phyloP scores from a whole-genome alignment of 2,329 filamentous ascomycete species.

The Scedosporium apiospermum region DNA sequence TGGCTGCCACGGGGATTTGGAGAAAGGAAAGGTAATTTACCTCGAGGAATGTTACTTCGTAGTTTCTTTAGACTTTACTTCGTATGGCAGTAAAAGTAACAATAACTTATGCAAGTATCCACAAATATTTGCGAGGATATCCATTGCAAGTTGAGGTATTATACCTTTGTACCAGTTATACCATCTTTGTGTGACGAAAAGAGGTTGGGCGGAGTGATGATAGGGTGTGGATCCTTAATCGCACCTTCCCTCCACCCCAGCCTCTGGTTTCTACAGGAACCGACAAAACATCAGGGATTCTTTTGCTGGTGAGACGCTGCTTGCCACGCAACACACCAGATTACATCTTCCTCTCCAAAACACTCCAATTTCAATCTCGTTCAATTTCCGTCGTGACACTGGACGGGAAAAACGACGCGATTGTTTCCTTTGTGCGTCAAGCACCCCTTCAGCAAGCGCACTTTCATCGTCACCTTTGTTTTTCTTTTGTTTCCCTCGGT shows the following conservation, averaged over 20 bases:
- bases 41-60: neutral
- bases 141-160: neutral
- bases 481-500: neutral
- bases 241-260: slow-evolving; percentile 12
- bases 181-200: neutral
- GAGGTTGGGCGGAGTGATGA: neutral
- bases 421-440: neutral
- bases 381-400: neutral
- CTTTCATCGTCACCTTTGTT: neutral
- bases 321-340: slow-evolving; percentile 5
- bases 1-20: neutral
- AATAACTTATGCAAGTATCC: neutral
- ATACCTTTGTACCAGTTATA: neutral
- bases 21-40: neutral
- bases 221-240: neutral
- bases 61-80: neutral
- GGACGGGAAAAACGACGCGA: neutral
- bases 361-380: neutral
- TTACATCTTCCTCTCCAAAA: neutral
- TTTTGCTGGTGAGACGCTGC: slow-evolving; percentile 1
- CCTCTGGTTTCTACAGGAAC: slow-evolving; percentile 19
- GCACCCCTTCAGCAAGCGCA: neutral
- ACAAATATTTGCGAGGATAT: neutral
- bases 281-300: slow-evolving; percentile 1
- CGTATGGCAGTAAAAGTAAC: no score